These are phyloP conservation scores for Pyronema domesticum DNA, from an alignment of 495 filamentous ascomycete genomes.

Conservation along the genomic window DNA sequence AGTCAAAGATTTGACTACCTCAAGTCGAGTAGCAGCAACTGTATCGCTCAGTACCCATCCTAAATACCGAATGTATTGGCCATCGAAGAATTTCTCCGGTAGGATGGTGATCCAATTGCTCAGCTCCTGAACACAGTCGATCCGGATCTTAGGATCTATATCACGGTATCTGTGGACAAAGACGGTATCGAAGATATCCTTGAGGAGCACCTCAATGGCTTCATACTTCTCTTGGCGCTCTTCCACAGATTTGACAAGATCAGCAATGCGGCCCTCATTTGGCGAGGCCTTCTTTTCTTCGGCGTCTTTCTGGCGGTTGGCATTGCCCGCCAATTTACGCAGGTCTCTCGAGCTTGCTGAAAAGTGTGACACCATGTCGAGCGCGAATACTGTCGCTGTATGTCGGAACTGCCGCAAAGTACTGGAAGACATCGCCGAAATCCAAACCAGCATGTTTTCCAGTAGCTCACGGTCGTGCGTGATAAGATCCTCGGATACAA, in stretches of 20 bases:
- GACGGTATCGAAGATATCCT: constrained; percentile 70
- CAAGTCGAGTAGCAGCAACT: constrained; percentile 45
- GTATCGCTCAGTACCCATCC: constrained; percentile 86
- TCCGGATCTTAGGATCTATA: constrained; percentile 68
- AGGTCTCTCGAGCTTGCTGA: constrained; percentile 43
- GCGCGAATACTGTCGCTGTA: constrained; percentile 64
- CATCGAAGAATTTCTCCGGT: constrained; percentile 73
- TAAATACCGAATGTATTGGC: constrained; percentile 72
- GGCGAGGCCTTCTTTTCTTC: constrained; percentile 61
- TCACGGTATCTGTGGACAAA: constrained; percentile 93
- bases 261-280: constrained; percentile 38
- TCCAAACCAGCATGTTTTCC: constrained; percentile 74
- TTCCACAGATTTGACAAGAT: constrained; percentile 46
- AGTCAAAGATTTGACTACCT: constrained; percentile 63
- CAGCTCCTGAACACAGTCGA: constrained; percentile 66
- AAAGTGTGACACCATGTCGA: constrained; percentile 55
- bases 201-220: constrained; percentile 46
- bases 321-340: constrained; percentile 51
- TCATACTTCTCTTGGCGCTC: constrained; percentile 47
- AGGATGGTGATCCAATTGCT: constrained; percentile 72
- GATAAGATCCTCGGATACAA: constrained; percentile 56
- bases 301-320: constrained; percentile 57
- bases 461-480: constrained; percentile 57
- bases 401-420: constrained; percentile 74
- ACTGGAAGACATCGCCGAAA: constrained; percentile 69